Base-by-base conservation (phyloP, 1,284 basidiomycete genomes). In the Trichosporon coremiiforme region DNA sequence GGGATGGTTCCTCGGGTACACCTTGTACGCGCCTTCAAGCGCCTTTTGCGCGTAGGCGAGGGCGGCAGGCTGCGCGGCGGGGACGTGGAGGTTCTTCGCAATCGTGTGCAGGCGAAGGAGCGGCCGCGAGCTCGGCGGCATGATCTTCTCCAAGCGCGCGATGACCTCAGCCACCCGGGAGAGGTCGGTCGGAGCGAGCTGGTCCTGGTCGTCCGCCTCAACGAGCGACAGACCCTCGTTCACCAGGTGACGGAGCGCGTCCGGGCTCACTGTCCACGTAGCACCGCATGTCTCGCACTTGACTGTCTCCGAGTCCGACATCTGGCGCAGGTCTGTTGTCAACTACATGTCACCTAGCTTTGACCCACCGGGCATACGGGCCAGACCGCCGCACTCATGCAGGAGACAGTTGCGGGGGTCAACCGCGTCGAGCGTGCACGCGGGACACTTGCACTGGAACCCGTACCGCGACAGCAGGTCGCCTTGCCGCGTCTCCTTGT, bases 1-100 rank as follows among this genome's bases (percentile, higher is more conserved):
- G 0, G 95, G 94, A 80, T 97, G 94, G 2, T 91, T 91, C 15
- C 85, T 80, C 0, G 86, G 80, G 29, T 93, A 87, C 4, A 92
- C 79, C 2, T 78, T 79, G 82, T 81, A 17, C 90, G 82, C 75
- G 0, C 90, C 93, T 0, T 86, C 85, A 17, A 85, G 85, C 4
- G 88, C 85, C 64, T 86, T 86, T 8, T 86, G 86, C 0, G 90
- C 87, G 4, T 85, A 85, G n/a, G 87, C 85, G 68, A 91, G 86
- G 0, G 87, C 85, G 36, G 45, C 67, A 29, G 74, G 38, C 22
- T 69, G 31, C 53, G 66, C 0, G 82, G 79, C 60, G 73, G 77
- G 65, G 69, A 74, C 63, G 70, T 85, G 50, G 9, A 76, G 74
- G 6, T 77, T 72, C 7, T 73, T 69, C 8, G 90, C 87, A 5